Conservation (phyloP, 2,329 filamentous ascomycete species). For the Botrytis tulipae region DNA sequence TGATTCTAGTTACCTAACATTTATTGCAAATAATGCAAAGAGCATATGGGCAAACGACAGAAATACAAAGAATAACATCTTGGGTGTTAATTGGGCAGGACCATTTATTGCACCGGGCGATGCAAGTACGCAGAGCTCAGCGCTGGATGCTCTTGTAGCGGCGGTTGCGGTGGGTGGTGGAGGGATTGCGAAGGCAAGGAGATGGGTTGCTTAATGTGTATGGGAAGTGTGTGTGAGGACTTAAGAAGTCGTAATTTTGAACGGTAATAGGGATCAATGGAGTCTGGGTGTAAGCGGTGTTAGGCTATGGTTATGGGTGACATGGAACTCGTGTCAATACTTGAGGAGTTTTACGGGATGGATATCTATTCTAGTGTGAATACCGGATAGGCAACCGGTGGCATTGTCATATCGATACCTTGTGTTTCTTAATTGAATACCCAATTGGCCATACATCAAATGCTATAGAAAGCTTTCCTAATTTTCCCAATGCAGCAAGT, state of each 20-base stretch:
- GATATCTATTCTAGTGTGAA: background rate
- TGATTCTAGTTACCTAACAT: constrained; percentile 48
- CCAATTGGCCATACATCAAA: background rate
- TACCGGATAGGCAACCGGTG: background rate
- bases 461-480: background rate
- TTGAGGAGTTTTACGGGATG: background rate
- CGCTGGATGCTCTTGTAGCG: constrained; percentile 65
- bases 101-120: constrained; percentile 51
- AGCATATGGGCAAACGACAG: constrained; percentile 63
- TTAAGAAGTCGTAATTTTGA: background rate
- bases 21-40: constrained; percentile 62
- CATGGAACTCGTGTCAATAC: background rate
- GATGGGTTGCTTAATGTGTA: background rate
- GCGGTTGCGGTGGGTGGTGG: constrained; percentile 41
- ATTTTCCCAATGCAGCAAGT: background rate
- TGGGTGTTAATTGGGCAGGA: constrained; percentile 65
- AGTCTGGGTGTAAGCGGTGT: background rate
- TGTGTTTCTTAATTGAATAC: background rate
- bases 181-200: background rate
- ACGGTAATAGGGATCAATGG: too few relatives aligned
- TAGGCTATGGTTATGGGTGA: background rate
- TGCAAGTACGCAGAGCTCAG: constrained; percentile 63
- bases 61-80: constrained; percentile 42
- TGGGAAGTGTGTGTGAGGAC: background rate
- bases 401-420: background rate